A percentile compares a stretch with the other conserved stretches of the same genome.
phyloP scores from a whole-genome alignment of 208 protist species.

The Herpetomonas samuelpessoai region DNA sequence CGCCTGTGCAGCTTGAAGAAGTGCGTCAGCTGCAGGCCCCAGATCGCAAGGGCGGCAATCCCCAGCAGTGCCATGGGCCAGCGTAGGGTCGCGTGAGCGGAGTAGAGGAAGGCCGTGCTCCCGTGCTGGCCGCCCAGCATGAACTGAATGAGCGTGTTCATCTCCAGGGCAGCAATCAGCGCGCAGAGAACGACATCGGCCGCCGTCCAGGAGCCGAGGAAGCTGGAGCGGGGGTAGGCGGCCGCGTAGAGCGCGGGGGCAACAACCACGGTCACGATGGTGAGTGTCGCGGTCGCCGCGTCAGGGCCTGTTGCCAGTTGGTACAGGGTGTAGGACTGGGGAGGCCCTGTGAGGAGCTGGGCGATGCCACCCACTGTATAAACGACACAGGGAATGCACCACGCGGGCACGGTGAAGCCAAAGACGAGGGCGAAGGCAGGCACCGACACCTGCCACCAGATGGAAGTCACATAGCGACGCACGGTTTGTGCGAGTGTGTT shows the following conservation, averaged over 20 bases:
- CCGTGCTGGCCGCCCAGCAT: constrained; percentile 31
- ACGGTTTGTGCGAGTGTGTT: constrained; percentile 1
- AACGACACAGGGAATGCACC: background rate
- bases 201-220: constrained; percentile 73
- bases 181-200: constrained; percentile 72
- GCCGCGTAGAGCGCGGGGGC: constrained; percentile 19
- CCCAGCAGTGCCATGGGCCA: constrained; percentile 27
- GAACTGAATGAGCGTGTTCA: constrained; percentile 68
- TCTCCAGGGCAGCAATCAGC: constrained; percentile 63
- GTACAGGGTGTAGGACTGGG: constrained; percentile 1
- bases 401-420: constrained; percentile 13
- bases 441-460: constrained; percentile 13
- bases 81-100: constrained; percentile 14
- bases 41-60: constrained; percentile 10
- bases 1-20: constrained; percentile 8
- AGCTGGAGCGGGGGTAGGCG: constrained; percentile 12
- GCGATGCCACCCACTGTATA: constrained; percentile 8
- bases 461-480: background rate
- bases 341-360: background rate
- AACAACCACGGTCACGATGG: constrained; percentile 25
- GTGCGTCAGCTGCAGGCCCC: constrained; percentile 13
- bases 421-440: constrained; percentile 10
- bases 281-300: constrained; percentile 1
- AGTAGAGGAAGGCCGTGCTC: constrained; percentile 8
- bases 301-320: background rate